Base-by-base conservation (phyloP, 768 basidiomycete species). In the Rhizopogon vulgaris region DNA sequence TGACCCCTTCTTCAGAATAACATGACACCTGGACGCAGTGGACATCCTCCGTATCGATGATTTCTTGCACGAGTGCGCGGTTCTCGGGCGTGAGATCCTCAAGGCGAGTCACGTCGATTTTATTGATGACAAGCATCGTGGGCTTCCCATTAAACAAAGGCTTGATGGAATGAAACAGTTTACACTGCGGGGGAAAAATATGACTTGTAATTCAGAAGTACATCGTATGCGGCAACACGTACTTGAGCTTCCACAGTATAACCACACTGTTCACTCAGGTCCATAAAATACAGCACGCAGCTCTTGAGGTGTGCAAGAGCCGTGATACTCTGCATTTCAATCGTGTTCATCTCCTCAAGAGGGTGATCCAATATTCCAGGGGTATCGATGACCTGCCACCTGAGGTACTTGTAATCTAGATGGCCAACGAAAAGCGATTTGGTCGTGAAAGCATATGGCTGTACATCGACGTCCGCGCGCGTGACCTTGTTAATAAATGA, bases 401-500 rank as follows among this genome's bases (percentile, higher is more conserved):
- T 85, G 60, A 99, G 79, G 74, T 99, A 99, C 65, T 94, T 95
- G 78, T 99, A 97, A 70, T 99, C 96, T 66, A 98, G 78, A 71
- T 99, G 96, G 1, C 96, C 96, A 62, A 99, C 90, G 66, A 98
- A 98, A 48, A 99, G 87, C 0, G 91, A 94, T 71, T 97, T 98
- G 28, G 96, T 99, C 41, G 96, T 99, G 76, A 99, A 99, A 1
- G 96, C 96, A 65, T 98, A 99, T 36, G 95, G 95, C 70, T 99
- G 95, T 28, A 99, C 96, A 67, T 99, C 96, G 62, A 99, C 96
- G 65, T 99, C 96, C 48, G 95, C 96, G 47, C 96, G 87, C 18
- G 96, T 98, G 65, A 99, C 92, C 72, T 98, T 98, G 84, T 99
- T 99, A 62, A 99, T 94, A 71, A 99, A 99, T 22, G 93, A 95